phyloP scores from a whole-genome alignment of 352 stramenopile genomes.

The Phytopythium sindhum region DNA sequence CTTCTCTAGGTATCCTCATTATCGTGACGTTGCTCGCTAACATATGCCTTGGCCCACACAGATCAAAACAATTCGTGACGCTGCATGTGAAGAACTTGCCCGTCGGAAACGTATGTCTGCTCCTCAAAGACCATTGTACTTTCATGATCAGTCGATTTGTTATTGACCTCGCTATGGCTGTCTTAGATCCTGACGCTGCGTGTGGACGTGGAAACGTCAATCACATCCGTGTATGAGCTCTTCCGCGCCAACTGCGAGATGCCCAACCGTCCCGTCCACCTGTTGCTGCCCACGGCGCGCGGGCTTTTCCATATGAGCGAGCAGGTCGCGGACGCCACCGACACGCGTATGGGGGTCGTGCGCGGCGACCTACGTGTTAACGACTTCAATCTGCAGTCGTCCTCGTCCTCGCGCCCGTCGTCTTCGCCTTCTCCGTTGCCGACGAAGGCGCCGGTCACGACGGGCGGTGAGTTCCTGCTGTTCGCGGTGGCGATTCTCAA shows the following conservation, averaged over 20 bases:
- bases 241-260: slow-evolving; percentile 61
- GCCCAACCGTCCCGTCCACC: slow-evolving; percentile 55
- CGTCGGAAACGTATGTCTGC: slow-evolving; percentile 51
- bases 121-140: background rate
- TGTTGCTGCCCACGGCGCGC: slow-evolving; percentile 59
- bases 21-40: background rate
- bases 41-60: slow-evolving; percentile 12
- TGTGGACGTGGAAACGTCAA: slow-evolving; percentile 43
- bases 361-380: slow-evolving; percentile 62
- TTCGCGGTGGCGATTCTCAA: slow-evolving; percentile 67
- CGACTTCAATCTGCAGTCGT: slow-evolving; percentile 58
- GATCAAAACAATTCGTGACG: slow-evolving; percentile 48
- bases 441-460: slow-evolving; percentile 2
- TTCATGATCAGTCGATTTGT: background rate
- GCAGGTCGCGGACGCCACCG: slow-evolving; percentile 50
- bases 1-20: background rate
- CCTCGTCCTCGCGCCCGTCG: background rate
- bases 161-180: background rate
- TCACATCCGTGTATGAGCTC: slow-evolving; percentile 75
- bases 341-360: slow-evolving; percentile 57
- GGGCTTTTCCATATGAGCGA: slow-evolving; percentile 76
- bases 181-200: slow-evolving; percentile 60
- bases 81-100: slow-evolving; percentile 77
- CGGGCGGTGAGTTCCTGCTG: slow-evolving; percentile 49
- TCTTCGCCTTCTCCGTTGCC: background rate